Percentiles rank a stretch among this genome's conserved stretches.
Conservation (phyloP, 441 rosid genomes). For the Gossypium davidsonii region DNA sequence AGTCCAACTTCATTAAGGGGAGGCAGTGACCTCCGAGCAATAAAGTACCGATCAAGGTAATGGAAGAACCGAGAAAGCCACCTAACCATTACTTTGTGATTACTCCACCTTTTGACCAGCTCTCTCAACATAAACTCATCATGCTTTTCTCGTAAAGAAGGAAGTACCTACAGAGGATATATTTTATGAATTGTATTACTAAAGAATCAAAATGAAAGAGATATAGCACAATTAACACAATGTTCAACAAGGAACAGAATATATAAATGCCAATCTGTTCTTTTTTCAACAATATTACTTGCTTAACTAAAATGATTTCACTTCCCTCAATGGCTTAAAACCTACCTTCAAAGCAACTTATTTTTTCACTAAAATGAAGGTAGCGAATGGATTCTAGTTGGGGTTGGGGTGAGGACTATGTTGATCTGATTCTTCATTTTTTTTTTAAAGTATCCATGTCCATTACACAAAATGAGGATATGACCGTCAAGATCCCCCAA, state of each 20-base stretch:
- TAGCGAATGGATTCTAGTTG: neutral
- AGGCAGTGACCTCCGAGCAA: conserved; percentile 35
- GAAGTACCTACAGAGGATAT: conserved; percentile 26
- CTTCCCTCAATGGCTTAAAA: neutral
- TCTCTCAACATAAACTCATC: conserved; percentile 47
- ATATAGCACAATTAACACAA: neutral
- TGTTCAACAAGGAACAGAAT: neutral
- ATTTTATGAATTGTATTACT: neutral
- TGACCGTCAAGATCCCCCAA: no score
- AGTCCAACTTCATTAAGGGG: conserved; percentile 45
- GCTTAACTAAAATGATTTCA: neutral
- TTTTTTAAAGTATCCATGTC: no score
- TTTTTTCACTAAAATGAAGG: neutral
- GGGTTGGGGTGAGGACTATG: neutral
- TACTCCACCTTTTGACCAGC: conserved; percentile 43
- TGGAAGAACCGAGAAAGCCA: conserved; percentile 46
- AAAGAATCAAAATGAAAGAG: conserved; percentile 10
- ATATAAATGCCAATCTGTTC: neutral
- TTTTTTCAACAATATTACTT: neutral
- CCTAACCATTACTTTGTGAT: conserved; percentile 46
- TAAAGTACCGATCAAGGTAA: conserved; percentile 43
- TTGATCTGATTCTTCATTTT: no score
- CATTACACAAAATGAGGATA: no score
- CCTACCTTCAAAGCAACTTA: neutral
- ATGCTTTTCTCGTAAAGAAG: conserved; percentile 40